These are phyloP conservation scores for Mycothermus thermophilus DNA, from an alignment of 495 filamentous ascomycete genomes.

Conservation along the genomic window DNA sequence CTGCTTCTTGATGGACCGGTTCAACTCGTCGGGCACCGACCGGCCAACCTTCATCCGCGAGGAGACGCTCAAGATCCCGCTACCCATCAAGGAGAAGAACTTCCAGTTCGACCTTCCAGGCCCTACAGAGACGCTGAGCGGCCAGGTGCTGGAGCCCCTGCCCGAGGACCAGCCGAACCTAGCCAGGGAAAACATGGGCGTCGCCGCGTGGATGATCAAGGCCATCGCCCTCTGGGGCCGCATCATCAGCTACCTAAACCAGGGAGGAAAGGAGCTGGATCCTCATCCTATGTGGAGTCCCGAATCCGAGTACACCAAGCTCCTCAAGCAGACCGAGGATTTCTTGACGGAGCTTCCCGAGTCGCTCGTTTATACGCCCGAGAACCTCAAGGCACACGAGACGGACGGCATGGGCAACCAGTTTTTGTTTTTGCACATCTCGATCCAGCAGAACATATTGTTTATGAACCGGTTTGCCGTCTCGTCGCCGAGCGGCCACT, in stretches of 20 bases:
- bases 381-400: conserved; percentile 76
- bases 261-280: conserved; percentile 77
- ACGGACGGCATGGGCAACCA: conserved; percentile 78
- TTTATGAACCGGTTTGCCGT: conserved; percentile 85
- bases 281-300: conserved; percentile 65
- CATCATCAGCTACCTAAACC: conserved; percentile 78
- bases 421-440: conserved; percentile 87
- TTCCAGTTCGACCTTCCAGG: conserved; percentile 87
- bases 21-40: conserved; percentile 91
- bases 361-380: conserved; percentile 53
- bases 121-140: conserved; percentile 72
- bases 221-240: conserved; percentile 79
- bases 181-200: conserved; percentile 78
- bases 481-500: conserved; percentile 50
- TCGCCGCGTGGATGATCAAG: conserved; percentile 81
- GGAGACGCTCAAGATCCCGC: conserved; percentile 72
- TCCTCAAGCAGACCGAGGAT: conserved; percentile 57
- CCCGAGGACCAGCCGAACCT: conserved; percentile 48
- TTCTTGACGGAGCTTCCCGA: conserved; percentile 59
- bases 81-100: conserved; percentile 80
- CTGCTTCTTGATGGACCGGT: conserved; percentile 92
- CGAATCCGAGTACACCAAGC: conserved; percentile 56
- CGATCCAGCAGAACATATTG: conserved; percentile 74
- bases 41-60: conserved; percentile 86
- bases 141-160: conserved; percentile 52